These are phyloP conservation scores for Casaregolazyma suthepensis DNA, from an alignment of 1,139 yeast species.

Conservation along the genomic window DNA sequence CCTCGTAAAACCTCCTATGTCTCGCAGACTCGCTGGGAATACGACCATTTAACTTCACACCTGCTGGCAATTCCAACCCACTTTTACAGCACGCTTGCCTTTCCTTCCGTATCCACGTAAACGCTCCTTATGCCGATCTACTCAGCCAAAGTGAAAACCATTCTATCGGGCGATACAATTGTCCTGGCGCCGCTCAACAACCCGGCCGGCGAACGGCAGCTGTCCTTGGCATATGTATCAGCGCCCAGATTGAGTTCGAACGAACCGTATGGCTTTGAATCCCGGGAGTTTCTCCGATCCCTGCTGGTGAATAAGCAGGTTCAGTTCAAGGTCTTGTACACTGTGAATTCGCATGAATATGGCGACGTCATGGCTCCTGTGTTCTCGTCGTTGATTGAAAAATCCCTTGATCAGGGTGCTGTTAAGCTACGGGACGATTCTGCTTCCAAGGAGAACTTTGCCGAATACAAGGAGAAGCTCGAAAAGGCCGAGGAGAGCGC, in stretches of 20 bases:
- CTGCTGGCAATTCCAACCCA: neutral
- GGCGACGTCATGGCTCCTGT: constrained; percentile 68
- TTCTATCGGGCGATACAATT: constrained; percentile 69
- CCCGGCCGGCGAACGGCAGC: constrained; percentile 48
- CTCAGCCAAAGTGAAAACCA: constrained; percentile 50
- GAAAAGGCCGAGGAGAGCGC: constrained; percentile 48
- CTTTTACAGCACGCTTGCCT: neutral
- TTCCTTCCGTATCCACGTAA: neutral
- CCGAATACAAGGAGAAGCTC: constrained; percentile 34
- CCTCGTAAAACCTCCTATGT: neutral
- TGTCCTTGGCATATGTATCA: constrained; percentile 59
- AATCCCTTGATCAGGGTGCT: constrained; percentile 52
- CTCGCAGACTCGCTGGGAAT: neutral
- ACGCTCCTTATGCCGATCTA: constrained; percentile 7
- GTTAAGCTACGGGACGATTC: constrained; percentile 60
- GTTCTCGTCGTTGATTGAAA: constrained; percentile 53
- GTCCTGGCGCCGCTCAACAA: constrained; percentile 48
- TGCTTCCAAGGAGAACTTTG: constrained; percentile 29
- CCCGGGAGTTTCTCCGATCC: constrained; percentile 59
- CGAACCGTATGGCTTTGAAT: constrained; percentile 45
- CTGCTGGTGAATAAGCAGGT: constrained; percentile 63
- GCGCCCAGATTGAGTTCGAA: constrained; percentile 41
- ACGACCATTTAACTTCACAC: neutral
- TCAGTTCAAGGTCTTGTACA: constrained; percentile 53
- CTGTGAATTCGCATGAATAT: constrained; percentile 55